Evolutionary conservation across 768 basidiomycete species (phyloP).

Genomic region (Lentinus brumalis): DNA sequence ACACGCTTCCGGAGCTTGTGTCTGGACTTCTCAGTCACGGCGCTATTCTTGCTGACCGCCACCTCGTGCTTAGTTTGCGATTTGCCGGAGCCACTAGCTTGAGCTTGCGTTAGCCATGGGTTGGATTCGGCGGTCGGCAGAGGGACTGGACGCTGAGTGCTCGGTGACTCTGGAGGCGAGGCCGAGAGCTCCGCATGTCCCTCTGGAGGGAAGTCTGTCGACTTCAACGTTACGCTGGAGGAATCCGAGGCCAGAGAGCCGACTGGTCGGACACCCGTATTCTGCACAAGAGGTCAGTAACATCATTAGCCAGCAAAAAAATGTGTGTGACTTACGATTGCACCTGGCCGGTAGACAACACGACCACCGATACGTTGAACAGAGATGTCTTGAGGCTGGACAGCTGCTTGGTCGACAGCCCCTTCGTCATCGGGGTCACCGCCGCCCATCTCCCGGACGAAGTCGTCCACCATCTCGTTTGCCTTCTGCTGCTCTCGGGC

Average conservation of each 20-base stretch:
- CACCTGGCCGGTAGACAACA: constrained; percentile 60
- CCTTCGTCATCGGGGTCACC: constrained; percentile 37
- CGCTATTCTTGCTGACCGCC: constrained; percentile 67
- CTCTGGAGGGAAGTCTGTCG: constrained; percentile 50
- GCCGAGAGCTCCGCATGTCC: constrained; percentile 17
- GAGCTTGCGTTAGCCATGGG: constrained; percentile 71
- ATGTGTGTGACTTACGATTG: constrained; percentile 23
- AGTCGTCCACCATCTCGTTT: constrained; percentile 68
- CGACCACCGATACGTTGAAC: constrained; percentile 69
- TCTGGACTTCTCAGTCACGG: constrained; percentile 62
- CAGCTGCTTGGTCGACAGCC: constrained; percentile 28
- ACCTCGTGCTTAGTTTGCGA: constrained; percentile 76
- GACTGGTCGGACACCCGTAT: constrained; percentile 22
- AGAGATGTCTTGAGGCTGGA: constrained; percentile 28
- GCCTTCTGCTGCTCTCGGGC: constrained; percentile 60
- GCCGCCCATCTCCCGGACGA: constrained; percentile 67
- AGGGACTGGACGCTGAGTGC: constrained; percentile 12
- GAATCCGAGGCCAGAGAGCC: constrained; percentile 51
- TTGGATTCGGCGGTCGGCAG: constrained; percentile 43
- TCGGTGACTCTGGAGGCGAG: constrained; percentile 26
- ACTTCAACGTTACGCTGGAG: constrained; percentile 70
- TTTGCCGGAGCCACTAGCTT: constrained; percentile 40
- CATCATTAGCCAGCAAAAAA: not conserved
- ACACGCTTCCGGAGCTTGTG: constrained; percentile 72
- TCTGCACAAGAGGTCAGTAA: constrained; percentile 1